Evolutionary conservation across 2,329 filamentous ascomycete species (phyloP), one percentile per base, ranked within the genome.

Genomic region (Arthrobotrys pseudoclavata): DNA sequence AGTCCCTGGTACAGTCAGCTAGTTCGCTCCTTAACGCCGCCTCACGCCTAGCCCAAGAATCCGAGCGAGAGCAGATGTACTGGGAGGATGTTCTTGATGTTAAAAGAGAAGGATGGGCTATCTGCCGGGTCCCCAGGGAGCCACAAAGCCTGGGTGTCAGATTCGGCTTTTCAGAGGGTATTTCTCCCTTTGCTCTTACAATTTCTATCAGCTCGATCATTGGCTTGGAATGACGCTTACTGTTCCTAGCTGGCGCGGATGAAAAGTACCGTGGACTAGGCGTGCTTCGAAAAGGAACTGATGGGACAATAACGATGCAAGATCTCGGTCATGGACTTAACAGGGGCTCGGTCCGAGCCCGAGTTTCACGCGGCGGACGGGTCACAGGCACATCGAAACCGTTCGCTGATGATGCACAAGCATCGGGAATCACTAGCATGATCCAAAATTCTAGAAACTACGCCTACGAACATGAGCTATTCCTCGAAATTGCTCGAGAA

Each of bases 51-150:
- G 89, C 93, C 80, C 88, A 88, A 10, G 94, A 97, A 83, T 91
- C 96, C 37, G 87, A 88, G 9, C 89, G 89, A 31, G 96, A 99
- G 85, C 91, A 90, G 1, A 91, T 88, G 81, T 99, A 97, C 83
- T 99, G 96, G 96, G 88, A 91, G 69, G 91, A 97, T 81, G 88
- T 98, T 1, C 85, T 97, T 55, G 89, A 90, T 9, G 90, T 98
- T 52, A 93, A 91, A 79, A 89, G 93, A 80, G 91, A 90, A 68
- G 94, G 94, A 3, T 99, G 96, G 95, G 91, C 92, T 20, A 86
- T 98, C 18, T 95, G 91, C 80, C 88, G 91, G 60, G 85, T 96
- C 47, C 93, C 93, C 0, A 86, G 90, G 5, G 90, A 95, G 80
- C 87, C 87, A 61, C 89, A 92, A 80, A 90, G 90, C 0, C 86